Conservation (phyloP, 2,329 filamentous ascomycete genomes). For the Alternaria infectoria region DNA sequence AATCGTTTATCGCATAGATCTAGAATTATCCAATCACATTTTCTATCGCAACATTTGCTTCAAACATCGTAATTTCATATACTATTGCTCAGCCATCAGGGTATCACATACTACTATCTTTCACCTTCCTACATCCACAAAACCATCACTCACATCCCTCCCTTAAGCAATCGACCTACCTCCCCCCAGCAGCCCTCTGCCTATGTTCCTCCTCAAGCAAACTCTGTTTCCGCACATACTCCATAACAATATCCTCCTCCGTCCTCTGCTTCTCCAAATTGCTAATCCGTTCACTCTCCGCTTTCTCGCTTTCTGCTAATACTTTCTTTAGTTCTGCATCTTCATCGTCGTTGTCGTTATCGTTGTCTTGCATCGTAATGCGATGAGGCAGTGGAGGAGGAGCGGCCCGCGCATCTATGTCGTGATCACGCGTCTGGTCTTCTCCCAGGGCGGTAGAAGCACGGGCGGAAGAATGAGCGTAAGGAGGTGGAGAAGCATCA, state of each 20-base stretch:
- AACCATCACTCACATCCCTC: too few species aligned
- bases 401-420: neutral
- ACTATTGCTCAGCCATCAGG: too few species aligned
- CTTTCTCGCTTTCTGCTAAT: slow-evolving; percentile 35
- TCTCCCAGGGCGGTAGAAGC: too few species aligned
- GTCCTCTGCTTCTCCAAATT: slow-evolving; percentile 51
- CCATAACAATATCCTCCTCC: slow-evolving; percentile 76
- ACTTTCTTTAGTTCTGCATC: slow-evolving; percentile 36
- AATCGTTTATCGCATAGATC: neutral
- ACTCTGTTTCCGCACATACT: slow-evolving; percentile 80
- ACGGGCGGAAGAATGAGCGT: neutral
- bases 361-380: neutral
- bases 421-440: too few species aligned
- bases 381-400: neutral
- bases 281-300: slow-evolving; percentile 50
- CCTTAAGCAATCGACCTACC: too few species aligned
- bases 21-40: too few species aligned
- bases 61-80: too few species aligned
- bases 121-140: too few species aligned
- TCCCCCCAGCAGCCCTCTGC: neutral
- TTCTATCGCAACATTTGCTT: too few species aligned
- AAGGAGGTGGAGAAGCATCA: neutral
- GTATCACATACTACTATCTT: too few species aligned
- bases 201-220: slow-evolving; percentile 63
- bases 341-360: slow-evolving; percentile 21